Percentiles rank a stretch among this genome's conserved stretches.
These are phyloP conservation scores for Emericellopsis atlantica DNA, from an alignment of 2,329 filamentous ascomycete species.

Conservation along the genomic window DNA sequence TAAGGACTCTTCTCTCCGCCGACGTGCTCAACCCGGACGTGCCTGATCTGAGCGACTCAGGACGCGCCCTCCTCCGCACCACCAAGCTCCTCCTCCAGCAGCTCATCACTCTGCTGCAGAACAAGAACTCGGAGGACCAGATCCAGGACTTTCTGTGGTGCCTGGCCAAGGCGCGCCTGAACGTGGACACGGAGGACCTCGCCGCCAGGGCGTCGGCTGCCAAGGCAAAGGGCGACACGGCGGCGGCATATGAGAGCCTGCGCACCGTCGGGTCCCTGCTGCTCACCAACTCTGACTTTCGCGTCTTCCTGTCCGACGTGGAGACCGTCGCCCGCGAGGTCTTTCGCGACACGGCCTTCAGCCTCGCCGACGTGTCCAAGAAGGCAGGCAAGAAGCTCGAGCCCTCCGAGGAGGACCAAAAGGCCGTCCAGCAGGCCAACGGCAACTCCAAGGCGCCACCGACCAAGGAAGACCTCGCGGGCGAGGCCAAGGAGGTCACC, in stretches of 20 bases:
- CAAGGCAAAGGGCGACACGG: constrained; percentile 18
- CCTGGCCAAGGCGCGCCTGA: constrained; percentile 57
- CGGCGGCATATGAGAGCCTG: constrained; percentile 58
- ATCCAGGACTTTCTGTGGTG: constrained; percentile 91
- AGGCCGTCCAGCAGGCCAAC: constrained; percentile 29
- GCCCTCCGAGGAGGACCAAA: constrained; percentile 43
- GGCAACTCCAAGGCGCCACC: constrained; percentile 14
- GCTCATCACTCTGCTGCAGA: constrained; percentile 66
- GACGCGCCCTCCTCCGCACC: constrained; percentile 59
- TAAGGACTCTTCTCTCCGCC: constrained; percentile 66
- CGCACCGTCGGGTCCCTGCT: constrained; percentile 76
- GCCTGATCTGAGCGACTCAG: constrained; percentile 61
- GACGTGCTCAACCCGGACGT: constrained; percentile 65
- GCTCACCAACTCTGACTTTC: constrained; percentile 81
- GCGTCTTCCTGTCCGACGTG: constrained; percentile 72
- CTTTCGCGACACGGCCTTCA: constrained; percentile 74
- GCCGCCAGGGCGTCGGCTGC: constrained; percentile 12
- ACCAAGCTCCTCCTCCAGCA: constrained; percentile 62
- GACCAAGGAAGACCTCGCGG: constrained; percentile 49
- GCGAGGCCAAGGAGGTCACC: constrained; percentile 41
- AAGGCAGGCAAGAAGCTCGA: constrained; percentile 62
- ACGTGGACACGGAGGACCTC: constrained; percentile 17
- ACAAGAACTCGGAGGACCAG: constrained; percentile 77
- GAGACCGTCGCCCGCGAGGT: constrained; percentile 70
- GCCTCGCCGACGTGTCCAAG: constrained; percentile 62